These are phyloP conservation scores for Ammopiptanthus mongolicus DNA, from an alignment of 306 rosid genomes.

Conservation along the genomic window DNA sequence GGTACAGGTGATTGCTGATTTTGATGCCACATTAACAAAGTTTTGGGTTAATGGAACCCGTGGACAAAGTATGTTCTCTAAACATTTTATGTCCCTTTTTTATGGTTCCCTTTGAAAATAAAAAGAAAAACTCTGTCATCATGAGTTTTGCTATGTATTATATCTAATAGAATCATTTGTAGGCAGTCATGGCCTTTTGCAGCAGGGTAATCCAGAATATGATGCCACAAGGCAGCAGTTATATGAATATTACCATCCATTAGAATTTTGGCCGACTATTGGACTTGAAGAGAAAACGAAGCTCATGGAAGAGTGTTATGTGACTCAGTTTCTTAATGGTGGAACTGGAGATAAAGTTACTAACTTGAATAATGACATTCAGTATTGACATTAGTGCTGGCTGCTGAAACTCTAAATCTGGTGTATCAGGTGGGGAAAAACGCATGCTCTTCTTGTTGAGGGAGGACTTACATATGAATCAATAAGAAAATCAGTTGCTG, in stretches of 20 bases:
- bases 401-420: not conserved
- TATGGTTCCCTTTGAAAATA: not conserved
- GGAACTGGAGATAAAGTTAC: not conserved
- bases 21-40: conserved; percentile 80
- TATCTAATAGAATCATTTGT: conserved; percentile 28
- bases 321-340: conserved; percentile 17
- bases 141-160: not conserved
- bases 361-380: not conserved
- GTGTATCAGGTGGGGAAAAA: conserved; percentile 82
- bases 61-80: conserved; percentile 61
- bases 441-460: conserved; percentile 77
- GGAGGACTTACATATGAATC: conserved; percentile 77
- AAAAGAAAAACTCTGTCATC: not conserved
- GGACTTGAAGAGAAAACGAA: conserved; percentile 72
- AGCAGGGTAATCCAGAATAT: conserved; percentile 72
- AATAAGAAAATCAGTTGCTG: conserved; percentile 72
- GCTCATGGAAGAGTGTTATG: conserved; percentile 95
- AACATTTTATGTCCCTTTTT: not conserved
- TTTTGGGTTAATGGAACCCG: conserved; percentile 69
- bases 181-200: conserved; percentile 88
- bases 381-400: not conserved
- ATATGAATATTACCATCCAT: conserved; percentile 70
- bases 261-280: conserved; percentile 75
- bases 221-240: conserved; percentile 66
- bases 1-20: conserved; percentile 74